phyloP scores from a whole-genome alignment of 2,329 filamentous ascomycete species.

The Claviceps maximensis region DNA sequence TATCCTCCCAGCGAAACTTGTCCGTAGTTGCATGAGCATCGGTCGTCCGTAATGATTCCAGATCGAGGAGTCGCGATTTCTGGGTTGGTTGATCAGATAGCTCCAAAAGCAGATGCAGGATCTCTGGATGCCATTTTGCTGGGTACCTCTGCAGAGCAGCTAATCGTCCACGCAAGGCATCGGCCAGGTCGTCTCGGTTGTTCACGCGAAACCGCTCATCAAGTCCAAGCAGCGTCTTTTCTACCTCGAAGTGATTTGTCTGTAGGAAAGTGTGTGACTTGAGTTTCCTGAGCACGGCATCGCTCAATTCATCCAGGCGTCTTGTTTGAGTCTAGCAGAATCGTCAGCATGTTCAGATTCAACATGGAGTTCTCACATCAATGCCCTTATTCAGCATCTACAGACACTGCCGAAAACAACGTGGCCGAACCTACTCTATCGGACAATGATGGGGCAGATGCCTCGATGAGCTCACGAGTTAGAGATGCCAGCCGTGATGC shows the following conservation, averaged over 20 bases:
- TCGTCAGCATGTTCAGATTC: conserved; percentile 1
- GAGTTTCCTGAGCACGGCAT: conserved; percentile 37
- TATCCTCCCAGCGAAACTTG: conserved; percentile 62
- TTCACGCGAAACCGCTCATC: conserved; percentile 79
- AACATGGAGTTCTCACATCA: neutral
- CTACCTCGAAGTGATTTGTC: conserved; percentile 65
- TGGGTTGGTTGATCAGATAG: conserved; percentile 69
- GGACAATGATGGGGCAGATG: conserved; percentile 41
- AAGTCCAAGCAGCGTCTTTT: conserved; percentile 52
- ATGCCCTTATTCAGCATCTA: neutral
- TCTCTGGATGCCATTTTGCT: conserved; percentile 62
- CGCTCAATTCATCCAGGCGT: conserved; percentile 31
- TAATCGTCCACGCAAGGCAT: conserved; percentile 49
- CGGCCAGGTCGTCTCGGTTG: conserved; percentile 65
- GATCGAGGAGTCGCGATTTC: conserved; percentile 50
- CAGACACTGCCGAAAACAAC: conserved; percentile 6
- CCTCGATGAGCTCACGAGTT: conserved; percentile 57
- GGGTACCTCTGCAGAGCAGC: conserved; percentile 40
- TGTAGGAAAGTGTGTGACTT: conserved; percentile 45
- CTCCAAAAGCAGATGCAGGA: conserved; percentile 63
- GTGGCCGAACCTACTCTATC: conserved; percentile 29
- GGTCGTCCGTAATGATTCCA: conserved; percentile 36
- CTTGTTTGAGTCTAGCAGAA: conserved; percentile 14
- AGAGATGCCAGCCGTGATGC: conserved; percentile 50
- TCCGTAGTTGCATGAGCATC: conserved; percentile 29